These are phyloP conservation scores for Solanum etuberosum DNA, from an alignment of 257 asterid species.

Conservation along the genomic window DNA sequence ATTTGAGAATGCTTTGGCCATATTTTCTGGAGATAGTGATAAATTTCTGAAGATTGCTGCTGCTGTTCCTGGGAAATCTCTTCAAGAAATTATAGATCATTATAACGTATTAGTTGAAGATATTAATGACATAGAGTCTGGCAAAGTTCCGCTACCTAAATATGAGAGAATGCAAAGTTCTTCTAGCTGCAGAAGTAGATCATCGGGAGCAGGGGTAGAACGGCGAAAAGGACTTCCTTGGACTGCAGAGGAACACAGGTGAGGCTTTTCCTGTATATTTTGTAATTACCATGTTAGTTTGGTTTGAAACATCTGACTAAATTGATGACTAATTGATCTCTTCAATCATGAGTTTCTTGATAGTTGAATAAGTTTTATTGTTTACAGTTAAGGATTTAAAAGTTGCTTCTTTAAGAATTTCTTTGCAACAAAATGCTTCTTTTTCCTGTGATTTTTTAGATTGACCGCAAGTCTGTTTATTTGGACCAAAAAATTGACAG, in stretches of 20 bases:
- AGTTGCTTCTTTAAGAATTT: not conserved
- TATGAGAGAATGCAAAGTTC: not conserved
- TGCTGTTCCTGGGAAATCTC: not conserved
- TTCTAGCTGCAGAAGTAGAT: not conserved
- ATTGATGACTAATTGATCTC: not conserved
- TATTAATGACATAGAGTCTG: not conserved
- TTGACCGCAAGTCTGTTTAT: not conserved
- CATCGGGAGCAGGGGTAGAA: not conserved
- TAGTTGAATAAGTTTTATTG: not conserved
- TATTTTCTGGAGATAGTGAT: not conserved
- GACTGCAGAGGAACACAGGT: constrained; percentile 47
- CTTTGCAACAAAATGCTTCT: not conserved
- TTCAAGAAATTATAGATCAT: not conserved
- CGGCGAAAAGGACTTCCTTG: constrained; percentile 22
- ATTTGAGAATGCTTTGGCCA: not conserved
- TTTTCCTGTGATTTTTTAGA: not conserved
- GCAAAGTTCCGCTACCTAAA: not conserved
- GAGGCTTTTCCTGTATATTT: not conserved
- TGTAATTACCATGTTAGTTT: not conserved
- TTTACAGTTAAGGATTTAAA: not conserved
- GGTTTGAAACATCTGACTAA: not conserved
- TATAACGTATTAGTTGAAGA: not conserved
- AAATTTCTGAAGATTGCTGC: not conserved
- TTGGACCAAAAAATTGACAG: not conserved
- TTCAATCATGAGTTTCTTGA: not conserved